These are phyloP conservation scores for Colletotrichum sp. DNA, from an alignment of 2,329 filamentous ascomycete species.

Conservation along the genomic window DNA sequence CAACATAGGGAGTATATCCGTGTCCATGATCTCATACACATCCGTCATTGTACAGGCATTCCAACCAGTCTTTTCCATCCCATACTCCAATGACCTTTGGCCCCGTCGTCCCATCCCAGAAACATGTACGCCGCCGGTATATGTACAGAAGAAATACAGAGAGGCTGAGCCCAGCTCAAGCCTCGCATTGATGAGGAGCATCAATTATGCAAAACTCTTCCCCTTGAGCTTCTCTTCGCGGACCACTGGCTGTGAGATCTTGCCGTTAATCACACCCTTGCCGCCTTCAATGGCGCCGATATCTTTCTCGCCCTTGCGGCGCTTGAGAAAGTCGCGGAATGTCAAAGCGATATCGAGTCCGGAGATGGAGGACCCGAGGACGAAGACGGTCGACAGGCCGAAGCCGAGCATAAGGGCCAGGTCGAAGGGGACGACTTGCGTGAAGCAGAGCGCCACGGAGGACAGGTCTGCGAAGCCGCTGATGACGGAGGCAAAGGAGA, in stretches of 20 bases:
- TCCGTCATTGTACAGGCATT: neutral
- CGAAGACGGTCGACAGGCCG: constrained; percentile 25
- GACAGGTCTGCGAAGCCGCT: constrained; percentile 34
- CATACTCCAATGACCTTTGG: neutral
- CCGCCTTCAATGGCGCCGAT: neutral
- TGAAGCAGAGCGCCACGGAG: constrained; percentile 30
- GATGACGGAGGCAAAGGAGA: constrained; percentile 26
- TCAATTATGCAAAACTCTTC: neutral
- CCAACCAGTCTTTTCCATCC: neutral
- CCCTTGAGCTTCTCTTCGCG: neutral
- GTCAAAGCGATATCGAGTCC: constrained; percentile 24
- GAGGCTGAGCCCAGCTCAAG: constrained; percentile 3
- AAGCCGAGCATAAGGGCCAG: constrained; percentile 28
- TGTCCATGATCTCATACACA: neutral
- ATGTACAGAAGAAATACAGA: neutral
- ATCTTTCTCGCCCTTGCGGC: neutral
- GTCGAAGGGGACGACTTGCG: constrained; percentile 31
- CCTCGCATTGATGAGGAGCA: accelerated
- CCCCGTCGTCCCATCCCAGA: neutral
- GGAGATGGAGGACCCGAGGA: constrained; percentile 26
- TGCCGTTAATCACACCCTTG: neutral
- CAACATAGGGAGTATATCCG: neutral
- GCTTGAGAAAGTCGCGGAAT: neutral
- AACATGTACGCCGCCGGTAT: neutral
- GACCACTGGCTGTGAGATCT: neutral